Conservation (phyloP, 202 grass and related monocot species). For the Digitaria exilis region DNA sequence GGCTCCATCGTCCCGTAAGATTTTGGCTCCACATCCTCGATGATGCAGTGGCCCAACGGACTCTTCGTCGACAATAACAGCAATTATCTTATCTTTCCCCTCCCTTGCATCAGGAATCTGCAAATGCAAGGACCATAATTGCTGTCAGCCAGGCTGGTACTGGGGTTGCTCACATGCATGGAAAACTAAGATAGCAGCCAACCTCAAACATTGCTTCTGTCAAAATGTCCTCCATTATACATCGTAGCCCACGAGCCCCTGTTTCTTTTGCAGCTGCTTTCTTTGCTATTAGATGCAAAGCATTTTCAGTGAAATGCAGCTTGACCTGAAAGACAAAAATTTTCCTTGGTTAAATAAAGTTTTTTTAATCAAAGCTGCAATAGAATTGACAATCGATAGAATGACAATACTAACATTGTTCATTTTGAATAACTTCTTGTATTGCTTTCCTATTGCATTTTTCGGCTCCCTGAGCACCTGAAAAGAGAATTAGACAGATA, state of each 20-base stretch:
- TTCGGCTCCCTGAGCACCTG: slow-evolving; percentile 59
- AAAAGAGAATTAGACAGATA: slow-evolving; percentile 22
- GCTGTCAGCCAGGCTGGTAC: not conserved
- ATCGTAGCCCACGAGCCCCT: slow-evolving; percentile 44
- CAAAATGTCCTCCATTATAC: slow-evolving; percentile 50
- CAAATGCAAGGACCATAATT: slow-evolving; percentile 17
- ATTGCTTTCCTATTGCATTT: slow-evolving; percentile 61
- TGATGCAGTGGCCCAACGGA: slow-evolving; percentile 32
- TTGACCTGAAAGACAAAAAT: slow-evolving; percentile 39
- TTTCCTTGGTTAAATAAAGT: not conserved
- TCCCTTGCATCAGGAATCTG: slow-evolving; percentile 47
- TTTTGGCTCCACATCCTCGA: slow-evolving; percentile 50
- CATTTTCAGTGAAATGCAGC: slow-evolving; percentile 51
- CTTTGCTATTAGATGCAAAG: slow-evolving; percentile 52
- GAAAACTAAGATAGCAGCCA: not conserved
- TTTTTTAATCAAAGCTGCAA: slow-evolving; percentile 2
- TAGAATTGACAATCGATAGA: not conserved
- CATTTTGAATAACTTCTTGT: slow-evolving; percentile 65
- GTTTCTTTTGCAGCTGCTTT: slow-evolving; percentile 49
- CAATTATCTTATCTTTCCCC: slow-evolving; percentile 54
- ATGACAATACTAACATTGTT: slow-evolving; percentile 46
- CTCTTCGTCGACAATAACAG: slow-evolving; percentile 64
- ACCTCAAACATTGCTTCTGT: slow-evolving; percentile 74
- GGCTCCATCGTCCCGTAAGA: slow-evolving; percentile 48
- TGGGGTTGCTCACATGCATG: not conserved